Base-by-base conservation (phyloP, 176 grass and related monocot species). In the Paspalum vaginatum region DNA sequence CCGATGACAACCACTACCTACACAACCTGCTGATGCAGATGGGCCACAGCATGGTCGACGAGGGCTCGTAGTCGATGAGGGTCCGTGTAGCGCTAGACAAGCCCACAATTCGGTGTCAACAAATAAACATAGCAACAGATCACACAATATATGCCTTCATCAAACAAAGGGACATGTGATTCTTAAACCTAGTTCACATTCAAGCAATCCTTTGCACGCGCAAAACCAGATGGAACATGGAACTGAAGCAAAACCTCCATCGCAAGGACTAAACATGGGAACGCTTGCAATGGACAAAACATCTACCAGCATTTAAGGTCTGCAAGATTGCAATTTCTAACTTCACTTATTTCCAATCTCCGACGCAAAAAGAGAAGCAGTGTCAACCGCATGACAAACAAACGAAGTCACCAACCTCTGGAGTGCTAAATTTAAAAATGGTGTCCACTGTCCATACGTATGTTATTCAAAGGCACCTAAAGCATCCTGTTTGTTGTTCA, bases 391-490 rank as follows among this genome's bases (percentile, higher is more conserved):
- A 15, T n/a, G 45, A 46, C 25, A 47, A 18, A 46, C 25, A 47
- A 18, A 51, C 14, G 6, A 59, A 78, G 21, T 46, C 45, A 79
- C 9, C 11, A 73, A 72, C 57, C 75, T 79, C 83, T 63, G 25
- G 17, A 73, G 47, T 6, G 21, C 67, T 72, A 56, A 73, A 64
- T 59, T 79, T 79, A 11, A 62, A 79, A 79, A 70, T 2, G 46
- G 75, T 56, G 47, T 72, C 56, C 57, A 11, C 7, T 5, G 4
- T 55, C 27, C 45, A 40, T 65, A 9, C 0, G 26, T 59, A 72
- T 32, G 37, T 53, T 72, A 85, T 72, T 85, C 17, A 55, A 85
- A 77, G n/a, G 27, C 53, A 84, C 38, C 74, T 79, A 85, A 85
- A 44, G 72, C 57, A 70, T 72, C n/a, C 1, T 49, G 48, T 38